Percentiles rank a stretch among this genome's conserved stretches.
These are phyloP conservation scores for Lippia alba DNA, from an alignment of 305 asterid genomes.

Conservation along the genomic window DNA sequence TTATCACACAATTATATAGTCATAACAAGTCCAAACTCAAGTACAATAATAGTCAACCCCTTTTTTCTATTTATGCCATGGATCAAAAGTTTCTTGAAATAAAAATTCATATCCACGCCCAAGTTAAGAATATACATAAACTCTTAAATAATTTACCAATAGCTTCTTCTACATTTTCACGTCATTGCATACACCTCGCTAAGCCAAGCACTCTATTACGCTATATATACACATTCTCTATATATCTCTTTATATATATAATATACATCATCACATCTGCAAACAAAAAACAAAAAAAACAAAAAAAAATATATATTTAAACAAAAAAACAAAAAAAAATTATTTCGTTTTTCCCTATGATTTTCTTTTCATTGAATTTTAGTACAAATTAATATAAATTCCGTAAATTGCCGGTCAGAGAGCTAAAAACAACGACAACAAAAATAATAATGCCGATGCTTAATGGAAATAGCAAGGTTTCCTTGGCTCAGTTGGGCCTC, in stretches of 20 bases:
- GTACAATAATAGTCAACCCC: too few relatives aligned
- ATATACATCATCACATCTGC: neutral
- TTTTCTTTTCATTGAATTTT: neutral
- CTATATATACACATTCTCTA: neutral
- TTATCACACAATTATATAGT: too few relatives aligned
- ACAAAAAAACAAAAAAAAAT: neutral
- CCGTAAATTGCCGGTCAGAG: conserved; percentile 38
- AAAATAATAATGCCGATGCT: neutral
- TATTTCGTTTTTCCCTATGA: neutral
- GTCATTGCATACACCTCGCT: conserved; percentile 37
- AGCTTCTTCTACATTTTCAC: conserved; percentile 14
- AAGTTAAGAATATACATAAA: neutral
- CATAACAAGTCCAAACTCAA: too few relatives aligned
- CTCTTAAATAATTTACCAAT: neutral
- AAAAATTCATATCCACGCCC: too few relatives aligned
- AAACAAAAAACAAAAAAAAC: neutral
- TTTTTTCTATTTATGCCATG: too few relatives aligned
- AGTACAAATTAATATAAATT: conserved; percentile 4
- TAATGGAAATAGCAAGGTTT: conserved; percentile 17
- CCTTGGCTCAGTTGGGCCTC: conserved; percentile 52
- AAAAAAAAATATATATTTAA: too few relatives aligned
- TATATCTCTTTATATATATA: neutral
- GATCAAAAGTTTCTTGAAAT: too few relatives aligned
- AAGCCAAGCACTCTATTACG: conserved; percentile 18
- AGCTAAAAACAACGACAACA: conserved; percentile 13